Percentiles rank a stretch among this genome's conserved stretches.
These are phyloP conservation scores for Fusarium beomiforme DNA, from an alignment of 2,329 filamentous ascomycete species.

Conservation along the genomic window DNA sequence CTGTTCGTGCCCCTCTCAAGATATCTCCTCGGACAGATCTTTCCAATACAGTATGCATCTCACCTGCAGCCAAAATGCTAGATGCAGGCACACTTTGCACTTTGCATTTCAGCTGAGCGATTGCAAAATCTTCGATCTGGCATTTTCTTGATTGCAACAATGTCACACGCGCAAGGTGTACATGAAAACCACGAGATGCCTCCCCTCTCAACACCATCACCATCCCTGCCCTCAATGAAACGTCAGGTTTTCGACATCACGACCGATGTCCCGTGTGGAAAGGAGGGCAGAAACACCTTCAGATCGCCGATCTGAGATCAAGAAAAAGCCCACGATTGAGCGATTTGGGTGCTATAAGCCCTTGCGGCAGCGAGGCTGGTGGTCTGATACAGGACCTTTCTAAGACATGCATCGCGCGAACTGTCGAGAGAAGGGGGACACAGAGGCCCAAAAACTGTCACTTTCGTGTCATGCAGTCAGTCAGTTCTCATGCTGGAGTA, in stretches of 20 bases:
- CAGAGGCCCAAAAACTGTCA: slow-evolving; percentile 1
- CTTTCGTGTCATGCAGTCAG: background rate
- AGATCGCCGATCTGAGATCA: slow-evolving; percentile 19
- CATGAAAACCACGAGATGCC: slow-evolving; percentile 1
- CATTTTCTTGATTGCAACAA: slow-evolving; percentile 10
- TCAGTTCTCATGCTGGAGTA: slow-evolving; percentile 8
- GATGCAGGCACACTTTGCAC: slow-evolving; percentile 4
- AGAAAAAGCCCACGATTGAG: slow-evolving; percentile 10
- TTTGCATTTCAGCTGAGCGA: slow-evolving; percentile 3
- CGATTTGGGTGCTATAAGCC: slow-evolving; percentile 3
- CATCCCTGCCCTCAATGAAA: slow-evolving; percentile 24
- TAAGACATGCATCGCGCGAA: slow-evolving; percentile 24
- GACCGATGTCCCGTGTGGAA: background rate
- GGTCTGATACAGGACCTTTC: slow-evolving; percentile 13
- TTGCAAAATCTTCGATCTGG: background rate
- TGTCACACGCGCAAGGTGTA: slow-evolving; percentile 6
- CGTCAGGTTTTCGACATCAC: slow-evolving; percentile 19
- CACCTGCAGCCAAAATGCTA: slow-evolving; percentile 13
- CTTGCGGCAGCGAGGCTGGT: slow-evolving; percentile 4
- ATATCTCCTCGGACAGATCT: background rate
- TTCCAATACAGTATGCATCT: background rate
- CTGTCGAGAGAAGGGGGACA: slow-evolving; percentile 17
- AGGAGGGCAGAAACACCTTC: background rate
- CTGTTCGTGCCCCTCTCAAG: background rate
- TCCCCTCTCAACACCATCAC: slow-evolving; percentile 3